These are phyloP conservation scores for Nannochloris sp. DNA, from an alignment of 139 green algal species.

Conservation along the genomic window DNA sequence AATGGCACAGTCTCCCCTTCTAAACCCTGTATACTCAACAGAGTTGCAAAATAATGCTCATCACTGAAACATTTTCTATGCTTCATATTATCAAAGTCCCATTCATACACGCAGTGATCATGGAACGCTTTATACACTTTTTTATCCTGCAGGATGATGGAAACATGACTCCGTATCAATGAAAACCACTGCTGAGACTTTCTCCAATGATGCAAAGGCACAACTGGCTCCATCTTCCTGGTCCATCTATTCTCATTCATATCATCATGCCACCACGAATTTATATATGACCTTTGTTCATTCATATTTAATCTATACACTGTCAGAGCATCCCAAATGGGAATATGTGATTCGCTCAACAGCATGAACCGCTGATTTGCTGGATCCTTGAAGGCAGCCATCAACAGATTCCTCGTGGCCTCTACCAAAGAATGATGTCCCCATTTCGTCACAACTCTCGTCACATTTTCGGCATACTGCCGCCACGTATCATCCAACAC, in stretches of 20 bases:
- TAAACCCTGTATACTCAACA: constrained; percentile 12
- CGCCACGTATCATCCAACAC: neutral
- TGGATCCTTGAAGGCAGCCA: neutral
- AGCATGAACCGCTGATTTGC: constrained; percentile 15
- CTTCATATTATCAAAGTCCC: constrained; percentile 6
- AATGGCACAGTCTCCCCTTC: constrained; percentile 1
- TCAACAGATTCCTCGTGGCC: neutral
- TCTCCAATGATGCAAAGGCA: constrained; percentile 10
- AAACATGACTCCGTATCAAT: constrained; percentile 13
- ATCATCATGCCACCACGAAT: neutral
- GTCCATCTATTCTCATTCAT: constrained; percentile 15
- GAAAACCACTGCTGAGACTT: constrained; percentile 27
- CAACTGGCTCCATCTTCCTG: constrained; percentile 2
- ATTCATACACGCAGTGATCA: constrained; percentile 17
- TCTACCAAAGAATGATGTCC: constrained; percentile 2
- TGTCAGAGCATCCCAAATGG: constrained; percentile 21
- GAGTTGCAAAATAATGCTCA: constrained; percentile 30
- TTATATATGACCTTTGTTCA: constrained; percentile 3
- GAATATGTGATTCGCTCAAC: constrained; percentile 21
- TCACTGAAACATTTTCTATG: constrained; percentile 23
- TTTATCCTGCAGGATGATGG: constrained; percentile 20
- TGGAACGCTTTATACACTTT: constrained; percentile 27
- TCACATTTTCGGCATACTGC: neutral
- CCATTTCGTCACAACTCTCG: constrained; percentile 14
- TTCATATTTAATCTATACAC: constrained; percentile 21